phyloP scores from a whole-genome alignment of 2,329 filamentous ascomycete species.

The Exophiala phaeomuriformis region DNA sequence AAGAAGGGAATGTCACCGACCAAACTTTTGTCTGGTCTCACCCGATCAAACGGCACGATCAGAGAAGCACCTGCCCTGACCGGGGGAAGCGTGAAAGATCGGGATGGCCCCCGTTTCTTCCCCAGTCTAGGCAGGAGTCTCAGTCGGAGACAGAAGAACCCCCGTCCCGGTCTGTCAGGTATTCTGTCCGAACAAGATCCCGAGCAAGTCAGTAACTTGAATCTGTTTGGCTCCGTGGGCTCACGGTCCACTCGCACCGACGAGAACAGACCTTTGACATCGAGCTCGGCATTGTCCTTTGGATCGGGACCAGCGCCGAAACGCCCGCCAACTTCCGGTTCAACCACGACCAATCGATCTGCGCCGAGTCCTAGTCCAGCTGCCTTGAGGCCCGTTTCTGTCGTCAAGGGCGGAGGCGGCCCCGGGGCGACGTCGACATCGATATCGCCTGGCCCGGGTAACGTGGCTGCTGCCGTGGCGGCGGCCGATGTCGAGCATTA shows the following conservation, averaged over 20 bases:
- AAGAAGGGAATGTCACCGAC: conserved; percentile 22
- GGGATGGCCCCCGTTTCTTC: conserved; percentile 23
- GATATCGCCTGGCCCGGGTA: no score
- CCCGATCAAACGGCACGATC: conserved; percentile 22
- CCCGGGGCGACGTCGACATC: no score
- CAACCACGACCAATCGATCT: conserved; percentile 18
- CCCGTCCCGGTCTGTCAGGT: conserved; percentile 20
- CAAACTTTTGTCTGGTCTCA: conserved; percentile 25
- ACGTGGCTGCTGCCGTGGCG: no score
- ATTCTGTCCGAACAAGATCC: conserved; percentile 26
- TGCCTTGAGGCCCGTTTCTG: conserved; percentile 1
- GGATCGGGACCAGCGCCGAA: conserved; percentile 5
- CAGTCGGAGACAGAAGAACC: conserved; percentile 20
- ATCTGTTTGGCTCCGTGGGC: background rate
- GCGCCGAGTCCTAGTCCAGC: conserved; percentile 15
- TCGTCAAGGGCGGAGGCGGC: background rate
- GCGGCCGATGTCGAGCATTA: conserved; percentile 17
- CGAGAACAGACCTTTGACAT: conserved; percentile 25
- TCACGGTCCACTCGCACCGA: conserved; percentile 14
- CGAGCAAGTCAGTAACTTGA: conserved; percentile 22
- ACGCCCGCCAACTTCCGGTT: conserved; percentile 19
- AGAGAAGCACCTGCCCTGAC: conserved; percentile 25
- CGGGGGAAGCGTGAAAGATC: conserved; percentile 16
- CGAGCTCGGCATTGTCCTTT: conserved; percentile 18
- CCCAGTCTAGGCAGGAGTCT: conserved; percentile 24